Conservation (phyloP, 176 grass and related monocot genomes). For the Saccharum spontaneum region DNA sequence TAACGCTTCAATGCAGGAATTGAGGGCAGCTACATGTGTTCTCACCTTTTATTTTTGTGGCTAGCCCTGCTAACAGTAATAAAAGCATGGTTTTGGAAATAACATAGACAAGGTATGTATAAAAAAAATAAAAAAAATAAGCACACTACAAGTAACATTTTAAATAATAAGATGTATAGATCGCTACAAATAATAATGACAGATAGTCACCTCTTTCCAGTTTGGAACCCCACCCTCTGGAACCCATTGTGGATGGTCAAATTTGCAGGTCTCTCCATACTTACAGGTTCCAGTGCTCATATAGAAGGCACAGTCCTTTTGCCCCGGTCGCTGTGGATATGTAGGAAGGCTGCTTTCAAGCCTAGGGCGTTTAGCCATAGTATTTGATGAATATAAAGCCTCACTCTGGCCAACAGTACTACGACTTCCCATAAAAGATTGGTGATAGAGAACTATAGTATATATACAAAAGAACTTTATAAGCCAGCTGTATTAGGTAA, state of each 20-base stretch:
- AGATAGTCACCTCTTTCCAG: slow-evolving; percentile 97
- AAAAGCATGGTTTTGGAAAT: slow-evolving; percentile 25
- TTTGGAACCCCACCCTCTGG: slow-evolving; percentile 83
- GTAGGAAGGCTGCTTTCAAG: slow-evolving; percentile 87
- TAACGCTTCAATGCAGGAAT: neutral
- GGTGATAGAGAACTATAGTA: slow-evolving; percentile 92
- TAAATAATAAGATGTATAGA: slow-evolving; percentile 27
- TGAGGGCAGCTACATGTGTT: neutral
- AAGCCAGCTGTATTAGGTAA: slow-evolving; percentile 62
- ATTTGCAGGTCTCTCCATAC: slow-evolving; percentile 82
- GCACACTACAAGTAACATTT: slow-evolving; percentile 28
- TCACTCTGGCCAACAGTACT: slow-evolving; percentile 69
- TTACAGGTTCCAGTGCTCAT: slow-evolving; percentile 92
- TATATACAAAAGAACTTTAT: slow-evolving; percentile 76
- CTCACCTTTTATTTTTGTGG: slow-evolving; percentile 15
- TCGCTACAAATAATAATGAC: slow-evolving; percentile 47
- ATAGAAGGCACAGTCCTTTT: slow-evolving; percentile 92
- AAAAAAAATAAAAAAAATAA: neutral
- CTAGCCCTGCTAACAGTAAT: slow-evolving; percentile 22
- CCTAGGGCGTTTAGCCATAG: slow-evolving; percentile 92
- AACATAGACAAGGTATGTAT: slow-evolving; percentile 13
- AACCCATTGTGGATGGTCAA: slow-evolving; percentile 97
- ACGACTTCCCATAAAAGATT: slow-evolving; percentile 75
- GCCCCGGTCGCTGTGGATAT: slow-evolving; percentile 77
- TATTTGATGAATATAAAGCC: slow-evolving; percentile 78